A percentile compares a stretch with the other conserved stretches of the same genome.
Evolutionary conservation across 2,329 filamentous ascomycete genomes (phyloP).

Genomic region (Clonostachys rosea): DNA sequence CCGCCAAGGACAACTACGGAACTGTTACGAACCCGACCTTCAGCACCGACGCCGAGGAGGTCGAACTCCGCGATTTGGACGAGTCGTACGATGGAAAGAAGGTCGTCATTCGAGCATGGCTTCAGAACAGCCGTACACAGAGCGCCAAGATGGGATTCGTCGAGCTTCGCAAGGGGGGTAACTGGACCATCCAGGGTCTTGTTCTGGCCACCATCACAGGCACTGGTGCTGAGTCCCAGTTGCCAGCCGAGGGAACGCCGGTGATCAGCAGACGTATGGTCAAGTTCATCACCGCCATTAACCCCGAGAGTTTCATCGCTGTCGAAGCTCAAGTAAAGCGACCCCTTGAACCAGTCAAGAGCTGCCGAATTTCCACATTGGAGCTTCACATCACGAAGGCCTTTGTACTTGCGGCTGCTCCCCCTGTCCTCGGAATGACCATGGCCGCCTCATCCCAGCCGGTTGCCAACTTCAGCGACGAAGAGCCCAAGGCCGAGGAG

Average conservation of each 20-base stretch:
- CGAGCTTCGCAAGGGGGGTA: conserved; percentile 68
- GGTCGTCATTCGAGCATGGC: conserved; percentile 72
- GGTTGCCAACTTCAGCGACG: conserved; percentile 55
- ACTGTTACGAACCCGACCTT: conserved; percentile 51
- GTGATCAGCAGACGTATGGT: conserved; percentile 87
- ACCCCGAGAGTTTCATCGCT: conserved; percentile 75
- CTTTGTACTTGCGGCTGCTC: conserved; percentile 67
- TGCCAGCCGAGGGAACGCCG: conserved; percentile 51
- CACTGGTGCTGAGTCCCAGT: conserved; percentile 13
- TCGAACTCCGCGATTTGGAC: conserved; percentile 58
- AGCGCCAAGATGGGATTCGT: conserved; percentile 80
- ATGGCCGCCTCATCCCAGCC: conserved; percentile 49
- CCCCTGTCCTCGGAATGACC: conserved; percentile 53
- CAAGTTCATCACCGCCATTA: conserved; percentile 76
- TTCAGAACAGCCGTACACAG: conserved; percentile 85
- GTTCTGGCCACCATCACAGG: conserved; percentile 62
- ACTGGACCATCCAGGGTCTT: conserved; percentile 76
- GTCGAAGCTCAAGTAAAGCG: conserved; percentile 79
- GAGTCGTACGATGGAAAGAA: conserved; percentile 64
- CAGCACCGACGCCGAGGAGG: conserved; percentile 49
- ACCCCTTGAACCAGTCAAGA: conserved; percentile 84
- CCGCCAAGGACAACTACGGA: conserved; percentile 77
- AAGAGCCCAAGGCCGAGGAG: conserved; percentile 36
- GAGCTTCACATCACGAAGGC: conserved; percentile 88
- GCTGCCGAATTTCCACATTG: conserved; percentile 70